Evolutionary conservation across 306 rosid genomes (phyloP).

Genomic region (Quercus alba): DNA sequence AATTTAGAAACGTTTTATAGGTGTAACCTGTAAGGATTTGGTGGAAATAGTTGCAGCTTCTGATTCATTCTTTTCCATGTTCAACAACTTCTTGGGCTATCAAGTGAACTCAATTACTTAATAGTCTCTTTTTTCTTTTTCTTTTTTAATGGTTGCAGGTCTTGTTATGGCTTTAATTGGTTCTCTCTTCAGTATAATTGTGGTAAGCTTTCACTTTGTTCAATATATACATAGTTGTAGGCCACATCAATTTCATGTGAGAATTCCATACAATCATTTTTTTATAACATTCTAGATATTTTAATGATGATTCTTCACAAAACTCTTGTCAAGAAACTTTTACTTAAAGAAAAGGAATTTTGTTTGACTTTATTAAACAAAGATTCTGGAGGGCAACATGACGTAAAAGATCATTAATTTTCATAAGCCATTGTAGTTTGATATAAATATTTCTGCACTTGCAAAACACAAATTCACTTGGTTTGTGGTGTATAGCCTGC

Average conservation of each 20-base stretch:
- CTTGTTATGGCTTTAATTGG: constrained; percentile 81
- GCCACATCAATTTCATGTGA: background rate
- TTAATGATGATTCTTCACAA: too few relatives aligned
- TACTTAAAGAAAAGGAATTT: too few relatives aligned
- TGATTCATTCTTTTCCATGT: background rate
- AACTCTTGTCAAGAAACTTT: too few relatives aligned
- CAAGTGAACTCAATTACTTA: background rate
- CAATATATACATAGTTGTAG: background rate
- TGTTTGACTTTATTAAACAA: too few relatives aligned
- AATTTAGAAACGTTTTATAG: background rate
- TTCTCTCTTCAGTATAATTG: constrained; percentile 56
- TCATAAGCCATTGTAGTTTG: background rate
- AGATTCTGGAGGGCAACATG: too few relatives aligned
- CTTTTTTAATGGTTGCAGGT: constrained; percentile 50
- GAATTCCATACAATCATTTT: background rate
- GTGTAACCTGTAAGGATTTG: background rate
- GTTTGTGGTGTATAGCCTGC: background rate
- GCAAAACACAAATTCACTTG: background rate
- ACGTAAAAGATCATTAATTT: too few relatives aligned
- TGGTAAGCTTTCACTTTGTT: constrained; percentile 45
- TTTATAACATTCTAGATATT: background rate
- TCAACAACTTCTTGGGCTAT: background rate
- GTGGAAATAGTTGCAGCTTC: background rate
- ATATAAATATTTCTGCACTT: background rate
- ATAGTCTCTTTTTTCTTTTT: background rate